Conservation (phyloP, 495 filamentous ascomycete species). For the Trichoderma asperelloides region DNA sequence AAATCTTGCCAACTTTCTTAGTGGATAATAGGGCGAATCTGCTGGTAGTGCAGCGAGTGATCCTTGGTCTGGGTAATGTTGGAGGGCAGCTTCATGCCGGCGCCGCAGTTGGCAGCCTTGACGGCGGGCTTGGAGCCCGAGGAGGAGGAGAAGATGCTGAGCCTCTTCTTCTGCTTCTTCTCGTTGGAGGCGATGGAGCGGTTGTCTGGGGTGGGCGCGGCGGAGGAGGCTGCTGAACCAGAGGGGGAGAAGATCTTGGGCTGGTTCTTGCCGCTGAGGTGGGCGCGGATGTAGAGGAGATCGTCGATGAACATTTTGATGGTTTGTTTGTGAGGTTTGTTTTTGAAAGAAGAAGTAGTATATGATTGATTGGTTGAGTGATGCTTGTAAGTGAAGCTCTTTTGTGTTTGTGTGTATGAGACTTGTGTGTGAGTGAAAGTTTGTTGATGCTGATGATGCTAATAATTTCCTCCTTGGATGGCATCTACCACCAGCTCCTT, state of each 20-base stretch:
- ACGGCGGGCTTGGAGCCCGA: too few relatives aligned
- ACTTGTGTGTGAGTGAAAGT: background rate
- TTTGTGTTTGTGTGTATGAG: background rate
- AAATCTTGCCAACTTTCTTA: too few relatives aligned
- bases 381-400: background rate
- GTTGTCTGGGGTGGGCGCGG: background rate
- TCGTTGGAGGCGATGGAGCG: background rate
- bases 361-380: background rate
- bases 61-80: background rate
- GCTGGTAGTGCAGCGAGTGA: background rate
- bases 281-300: background rate
- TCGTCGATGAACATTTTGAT: background rate
- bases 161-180: background rate
- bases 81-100: background rate
- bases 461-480: background rate
- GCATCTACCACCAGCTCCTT: background rate
- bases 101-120: constrained; percentile 1
- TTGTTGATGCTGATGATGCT: constrained; percentile 1
- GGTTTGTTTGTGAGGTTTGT: background rate
- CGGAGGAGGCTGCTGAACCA: background rate
- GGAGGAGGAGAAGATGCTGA: background rate
- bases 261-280: background rate
- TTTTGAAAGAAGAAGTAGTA: background rate
- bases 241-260: background rate
- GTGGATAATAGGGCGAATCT: too few relatives aligned